A percentile compares a stretch with the other conserved stretches of the same genome.
phyloP scores from a whole-genome alignment of 495 filamentous ascomycete genomes.

The Echria macrotheca region DNA sequence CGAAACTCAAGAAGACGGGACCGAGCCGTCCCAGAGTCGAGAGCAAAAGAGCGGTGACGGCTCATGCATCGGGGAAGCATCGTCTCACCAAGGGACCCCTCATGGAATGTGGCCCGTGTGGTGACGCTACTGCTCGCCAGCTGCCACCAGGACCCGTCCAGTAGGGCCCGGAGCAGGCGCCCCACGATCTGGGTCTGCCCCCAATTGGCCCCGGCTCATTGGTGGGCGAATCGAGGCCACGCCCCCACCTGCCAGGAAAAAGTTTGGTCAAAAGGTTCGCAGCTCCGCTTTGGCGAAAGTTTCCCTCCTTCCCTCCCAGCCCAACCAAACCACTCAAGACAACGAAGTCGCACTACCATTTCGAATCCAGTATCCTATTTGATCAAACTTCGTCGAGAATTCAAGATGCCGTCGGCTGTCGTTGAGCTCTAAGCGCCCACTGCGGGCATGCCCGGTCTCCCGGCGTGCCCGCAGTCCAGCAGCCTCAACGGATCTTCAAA shows the following conservation, averaged over 20 bases:
- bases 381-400: conserved; percentile 72
- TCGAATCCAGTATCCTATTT: conserved; percentile 32
- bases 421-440: conserved; percentile 92
- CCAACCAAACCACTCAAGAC: conserved; percentile 45
- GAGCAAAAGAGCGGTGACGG: conserved; percentile 21
- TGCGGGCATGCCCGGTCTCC: conserved; percentile 56
- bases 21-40: too few relatives aligned
- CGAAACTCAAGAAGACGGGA: too few relatives aligned
- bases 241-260: conserved; percentile 27
- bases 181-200: conserved; percentile 19
- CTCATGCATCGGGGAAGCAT: conserved; percentile 6
- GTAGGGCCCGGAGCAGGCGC: conserved; percentile 5
- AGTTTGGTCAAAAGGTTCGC: conserved; percentile 31
- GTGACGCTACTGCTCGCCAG: conserved; percentile 5
- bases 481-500: conserved; percentile 75
- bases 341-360: conserved; percentile 62
- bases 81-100: conserved; percentile 7
- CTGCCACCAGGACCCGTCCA: conserved; percentile 4
- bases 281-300: conserved; percentile 30
- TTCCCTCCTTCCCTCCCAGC: conserved; percentile 33
- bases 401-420: conserved; percentile 75
- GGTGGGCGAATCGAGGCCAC: conserved; percentile 10
- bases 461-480: conserved; percentile 62
- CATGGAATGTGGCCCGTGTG: conserved; percentile 2
- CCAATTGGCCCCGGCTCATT: background rate